Evolutionary conservation across 75 land plant species (phyloP), one percentile per base, ranked within the genome.

Genomic region (Cupressus sempervirens): DNA sequence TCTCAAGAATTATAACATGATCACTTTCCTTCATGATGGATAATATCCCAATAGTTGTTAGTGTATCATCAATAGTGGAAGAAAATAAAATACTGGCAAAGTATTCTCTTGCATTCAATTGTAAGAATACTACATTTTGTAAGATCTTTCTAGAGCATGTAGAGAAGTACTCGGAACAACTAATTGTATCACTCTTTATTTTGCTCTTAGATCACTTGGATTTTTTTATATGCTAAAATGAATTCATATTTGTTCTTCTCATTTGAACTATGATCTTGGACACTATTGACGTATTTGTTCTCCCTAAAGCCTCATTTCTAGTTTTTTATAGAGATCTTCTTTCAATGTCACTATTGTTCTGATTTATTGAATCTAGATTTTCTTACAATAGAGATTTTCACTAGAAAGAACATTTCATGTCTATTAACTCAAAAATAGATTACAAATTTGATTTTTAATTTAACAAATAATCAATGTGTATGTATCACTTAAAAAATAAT

Each of bases 11-110:
- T 70, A 91, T 97, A 16, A 94, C 93, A 4, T 97, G 99, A 67
- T 93, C 95, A 82, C 96, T 97, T 1, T 97, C 99, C 40, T 97
- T 97, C 82, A 97, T 97, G 99, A 97, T 91, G 93, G 99, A 97
- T 82, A 94, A 91, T 79, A 89, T 92, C 85, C 94, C 94, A 35
- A 97, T 97, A 48, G 94, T 96, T 38, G 99, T 97, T 18, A 97
- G 99, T 86, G 91, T 97, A 52, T 89, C 91, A 29, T 91, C 94
- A 45, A 93, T 90, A 52, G 88, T 52, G 80, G 93, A 67, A 26
- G 99, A 94, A 87, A 97, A 94, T 91, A 86, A 89, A 86, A 86
- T 88, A 45, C 82, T 95, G n/a, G 99, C 99, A 84, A 90, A 90
- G 75, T 85, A 88, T 54, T 97, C 99, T 48, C 98, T 97, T 88